Conservation (phyloP, 2,329 filamentous ascomycete species). For the Neocucurbitaria cava region DNA sequence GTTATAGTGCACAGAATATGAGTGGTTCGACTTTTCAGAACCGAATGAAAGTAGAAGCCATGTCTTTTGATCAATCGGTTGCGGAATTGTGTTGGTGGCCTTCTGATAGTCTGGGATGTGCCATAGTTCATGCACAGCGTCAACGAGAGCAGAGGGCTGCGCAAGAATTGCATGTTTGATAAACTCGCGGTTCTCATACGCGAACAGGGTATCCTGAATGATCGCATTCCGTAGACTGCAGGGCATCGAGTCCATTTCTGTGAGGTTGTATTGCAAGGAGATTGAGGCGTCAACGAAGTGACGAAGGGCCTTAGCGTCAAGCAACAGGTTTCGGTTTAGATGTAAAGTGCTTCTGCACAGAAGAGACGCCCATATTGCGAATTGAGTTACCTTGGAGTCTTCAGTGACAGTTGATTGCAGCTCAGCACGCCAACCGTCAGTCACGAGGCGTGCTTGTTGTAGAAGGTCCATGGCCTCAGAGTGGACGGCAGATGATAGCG, state of each 20-base stretch:
- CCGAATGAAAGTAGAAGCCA: slow-evolving; percentile 44
- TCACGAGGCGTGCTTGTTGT: slow-evolving; percentile 51
- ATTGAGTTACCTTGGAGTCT: slow-evolving; percentile 50
- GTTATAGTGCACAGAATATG: slow-evolving; percentile 51
- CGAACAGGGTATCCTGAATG: slow-evolving; percentile 57
- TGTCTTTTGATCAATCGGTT: slow-evolving; percentile 24
- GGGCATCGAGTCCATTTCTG: slow-evolving; percentile 45
- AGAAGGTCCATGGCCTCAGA: slow-evolving; percentile 46
- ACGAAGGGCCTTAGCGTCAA: slow-evolving; percentile 15
- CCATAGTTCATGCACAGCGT: slow-evolving; percentile 54
- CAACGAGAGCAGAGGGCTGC: slow-evolving; percentile 35
- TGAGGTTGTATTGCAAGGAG: slow-evolving; percentile 57
- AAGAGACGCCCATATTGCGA: slow-evolving; percentile 63
- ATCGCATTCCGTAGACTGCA: slow-evolving; percentile 49
- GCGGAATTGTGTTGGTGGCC: background rate
- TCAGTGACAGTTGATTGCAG: slow-evolving; percentile 50
- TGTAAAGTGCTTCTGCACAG: slow-evolving; percentile 62
- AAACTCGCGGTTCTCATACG: slow-evolving; percentile 44
- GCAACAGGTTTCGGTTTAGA: slow-evolving; percentile 1
- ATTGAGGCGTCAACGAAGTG: slow-evolving; percentile 52
- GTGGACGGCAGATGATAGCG: slow-evolving; percentile 25
- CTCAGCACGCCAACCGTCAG: slow-evolving; percentile 61
- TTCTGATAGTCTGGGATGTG: slow-evolving; percentile 37
- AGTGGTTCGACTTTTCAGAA: slow-evolving; percentile 30
- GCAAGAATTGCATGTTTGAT: slow-evolving; percentile 47